Conservation (phyloP, 208 protist species). For the Leishmania tarentolae region DNA sequence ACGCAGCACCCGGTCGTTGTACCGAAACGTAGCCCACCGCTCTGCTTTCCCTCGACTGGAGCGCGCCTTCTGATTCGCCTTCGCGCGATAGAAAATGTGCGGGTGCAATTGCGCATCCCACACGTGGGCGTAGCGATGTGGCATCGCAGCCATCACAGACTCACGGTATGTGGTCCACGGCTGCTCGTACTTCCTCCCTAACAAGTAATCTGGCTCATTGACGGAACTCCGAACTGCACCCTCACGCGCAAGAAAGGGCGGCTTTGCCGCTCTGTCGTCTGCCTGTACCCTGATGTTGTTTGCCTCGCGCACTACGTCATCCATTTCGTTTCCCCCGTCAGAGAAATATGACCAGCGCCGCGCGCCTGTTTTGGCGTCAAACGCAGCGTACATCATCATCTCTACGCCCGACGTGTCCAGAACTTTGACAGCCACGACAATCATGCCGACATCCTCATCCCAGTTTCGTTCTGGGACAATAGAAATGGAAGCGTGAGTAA, state of each 20-base stretch:
- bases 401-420: constrained; percentile 26
- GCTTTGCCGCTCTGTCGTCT: neutral
- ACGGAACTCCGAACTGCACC: neutral
- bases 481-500: constrained; percentile 58
- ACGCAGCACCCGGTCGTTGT: constrained; percentile 66
- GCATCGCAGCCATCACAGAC: constrained; percentile 74
- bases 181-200: constrained; percentile 45
- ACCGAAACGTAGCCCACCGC: constrained; percentile 52
- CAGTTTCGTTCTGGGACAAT: constrained; percentile 82
- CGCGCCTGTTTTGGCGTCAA: constrained; percentile 68
- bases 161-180: constrained; percentile 83
- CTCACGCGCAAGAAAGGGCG: neutral
- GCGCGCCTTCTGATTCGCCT: constrained; percentile 32
- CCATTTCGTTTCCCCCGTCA: constrained; percentile 64
- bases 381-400: constrained; percentile 69
- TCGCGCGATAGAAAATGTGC: constrained; percentile 71
- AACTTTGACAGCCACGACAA: constrained; percentile 61
- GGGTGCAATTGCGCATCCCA: constrained; percentile 78
- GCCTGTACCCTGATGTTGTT: constrained; percentile 6
- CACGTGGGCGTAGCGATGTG: constrained; percentile 81
- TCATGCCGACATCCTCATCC: constrained; percentile 71
- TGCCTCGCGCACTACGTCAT: constrained; percentile 62
- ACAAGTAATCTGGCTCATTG: neutral
- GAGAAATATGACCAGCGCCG: constrained; percentile 79
- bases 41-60: constrained; percentile 16